phyloP scores from a whole-genome alignment of 1,139 yeast species.

The Nadsonia commutata region DNA sequence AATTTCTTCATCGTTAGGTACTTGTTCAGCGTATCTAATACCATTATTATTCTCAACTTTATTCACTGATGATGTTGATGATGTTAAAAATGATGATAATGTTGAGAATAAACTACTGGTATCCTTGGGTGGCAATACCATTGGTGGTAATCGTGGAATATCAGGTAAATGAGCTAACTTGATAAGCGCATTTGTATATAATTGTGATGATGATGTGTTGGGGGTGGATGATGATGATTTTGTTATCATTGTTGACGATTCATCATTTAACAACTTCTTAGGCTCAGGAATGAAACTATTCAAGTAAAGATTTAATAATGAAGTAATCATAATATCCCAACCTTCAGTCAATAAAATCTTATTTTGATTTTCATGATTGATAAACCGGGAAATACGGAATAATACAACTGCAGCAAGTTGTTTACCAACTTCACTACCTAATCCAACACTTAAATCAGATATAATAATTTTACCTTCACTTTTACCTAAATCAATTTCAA shows the following conservation, averaged over 20 bases:
- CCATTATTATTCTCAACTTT: neutral
- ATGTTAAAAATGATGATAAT: conserved; percentile 78
- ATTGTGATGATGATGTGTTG: conserved; percentile 49
- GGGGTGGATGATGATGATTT: no score
- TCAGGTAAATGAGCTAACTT: conserved; percentile 15
- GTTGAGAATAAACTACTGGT: conserved; percentile 63
- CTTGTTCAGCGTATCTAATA: neutral
- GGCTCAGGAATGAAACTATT: conserved; percentile 44
- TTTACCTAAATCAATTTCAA: conserved; percentile 31
- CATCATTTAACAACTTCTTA: neutral
- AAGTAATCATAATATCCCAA: conserved; percentile 49
- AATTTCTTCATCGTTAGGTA: conserved; percentile 80
- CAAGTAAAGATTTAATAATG: conserved; percentile 53
- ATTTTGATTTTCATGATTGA: conserved; percentile 29
- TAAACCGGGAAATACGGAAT: conserved; percentile 43
- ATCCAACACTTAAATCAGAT: conserved; percentile 65
- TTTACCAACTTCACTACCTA: conserved; percentile 85
- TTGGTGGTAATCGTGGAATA: conserved; percentile 25
- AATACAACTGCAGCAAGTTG: conserved; percentile 79
- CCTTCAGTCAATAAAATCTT: conserved; percentile 30
- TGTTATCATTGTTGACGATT: neutral
- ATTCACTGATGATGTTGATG: conserved; percentile 43
- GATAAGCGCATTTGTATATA: conserved; percentile 35
- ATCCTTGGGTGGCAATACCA: conserved; percentile 39
- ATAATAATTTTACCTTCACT: conserved; percentile 45